Evolutionary conservation across 495 filamentous ascomycete species (phyloP).

Genomic region (Xylaria palmicola): DNA sequence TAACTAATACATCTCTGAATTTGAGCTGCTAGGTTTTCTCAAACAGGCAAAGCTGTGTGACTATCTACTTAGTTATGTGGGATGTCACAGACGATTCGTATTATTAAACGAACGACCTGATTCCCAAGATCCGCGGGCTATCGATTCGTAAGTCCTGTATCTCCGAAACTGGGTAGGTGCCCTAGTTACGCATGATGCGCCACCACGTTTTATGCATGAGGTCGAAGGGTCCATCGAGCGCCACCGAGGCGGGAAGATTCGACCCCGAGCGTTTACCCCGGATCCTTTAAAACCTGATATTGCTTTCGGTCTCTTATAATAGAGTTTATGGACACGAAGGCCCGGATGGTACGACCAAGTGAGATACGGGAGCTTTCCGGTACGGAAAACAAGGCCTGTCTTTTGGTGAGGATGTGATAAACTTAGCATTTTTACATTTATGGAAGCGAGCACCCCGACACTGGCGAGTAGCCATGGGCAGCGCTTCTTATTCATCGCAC

Average conservation of each 20-base stretch:
- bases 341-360: neutral
- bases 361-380: neutral
- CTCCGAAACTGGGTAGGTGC: no score
- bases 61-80: no score
- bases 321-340: neutral
- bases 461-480: neutral
- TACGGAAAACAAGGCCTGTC: neutral
- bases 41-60: no score
- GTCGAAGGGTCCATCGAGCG: neutral
- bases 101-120: no score
- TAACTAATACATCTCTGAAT: no score
- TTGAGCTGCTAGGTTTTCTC: no score
- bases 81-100: no score
- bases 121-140: no score
- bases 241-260: neutral
- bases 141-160: no score
- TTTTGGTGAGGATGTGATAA: neutral
- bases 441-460: neutral
- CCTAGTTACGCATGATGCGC: neutral
- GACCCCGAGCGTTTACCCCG: neutral
- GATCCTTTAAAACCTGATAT: neutral
- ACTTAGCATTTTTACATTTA: constrained; percentile 1
- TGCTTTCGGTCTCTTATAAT: neutral
- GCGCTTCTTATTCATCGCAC: neutral
- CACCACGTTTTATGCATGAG: neutral